Evolutionary conservation across 495 filamentous ascomycete species (phyloP).

Genomic region (Penicillium diatomitis): DNA sequence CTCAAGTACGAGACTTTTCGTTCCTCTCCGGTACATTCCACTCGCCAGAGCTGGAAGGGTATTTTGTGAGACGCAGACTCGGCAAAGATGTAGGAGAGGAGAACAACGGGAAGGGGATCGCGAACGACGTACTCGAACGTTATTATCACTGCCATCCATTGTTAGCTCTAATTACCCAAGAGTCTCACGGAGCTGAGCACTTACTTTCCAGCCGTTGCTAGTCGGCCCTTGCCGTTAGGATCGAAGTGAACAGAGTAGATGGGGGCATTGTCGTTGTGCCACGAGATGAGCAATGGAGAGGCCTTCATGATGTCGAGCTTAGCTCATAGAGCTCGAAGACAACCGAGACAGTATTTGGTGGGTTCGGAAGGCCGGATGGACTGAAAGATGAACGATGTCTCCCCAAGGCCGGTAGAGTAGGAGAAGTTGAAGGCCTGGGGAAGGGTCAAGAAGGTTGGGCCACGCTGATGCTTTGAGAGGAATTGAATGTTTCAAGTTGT

Average conservation of each 20-base stretch:
- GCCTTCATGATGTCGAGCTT: conserved; percentile 65
- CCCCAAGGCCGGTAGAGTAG: neutral
- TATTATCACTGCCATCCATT: conserved; percentile 60
- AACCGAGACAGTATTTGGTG: neutral
- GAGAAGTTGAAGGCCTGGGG: neutral
- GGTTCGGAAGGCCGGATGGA: neutral
- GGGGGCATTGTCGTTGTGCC: conserved; percentile 91
- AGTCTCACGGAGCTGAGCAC: conserved; percentile 3
- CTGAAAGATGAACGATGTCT: conserved; percentile 7
- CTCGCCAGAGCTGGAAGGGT: conserved; percentile 67
- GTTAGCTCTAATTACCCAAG: conserved; percentile 3
- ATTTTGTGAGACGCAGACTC: conserved; percentile 23
- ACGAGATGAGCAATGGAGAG: conserved; percentile 82
- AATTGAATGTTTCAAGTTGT: too few relatives aligned
- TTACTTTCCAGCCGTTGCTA: conserved; percentile 80
- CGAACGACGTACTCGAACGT: conserved; percentile 68
- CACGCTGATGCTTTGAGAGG: too few relatives aligned
- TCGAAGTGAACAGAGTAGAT: conserved; percentile 97
- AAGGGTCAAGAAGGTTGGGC: neutral
- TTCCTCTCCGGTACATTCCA: conserved; percentile 79
- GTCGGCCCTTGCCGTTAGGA: conserved; percentile 80
- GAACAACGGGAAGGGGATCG: conserved; percentile 3
- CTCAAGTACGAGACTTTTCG: conserved; percentile 83
- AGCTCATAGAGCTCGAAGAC: conserved; percentile 18
- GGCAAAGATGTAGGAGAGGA: conserved; percentile 4